A percentile compares a stretch with the other conserved stretches of the same genome.
phyloP scores from a whole-genome alignment of 768 basidiomycete species.

The Termitomyces sp. region DNA sequence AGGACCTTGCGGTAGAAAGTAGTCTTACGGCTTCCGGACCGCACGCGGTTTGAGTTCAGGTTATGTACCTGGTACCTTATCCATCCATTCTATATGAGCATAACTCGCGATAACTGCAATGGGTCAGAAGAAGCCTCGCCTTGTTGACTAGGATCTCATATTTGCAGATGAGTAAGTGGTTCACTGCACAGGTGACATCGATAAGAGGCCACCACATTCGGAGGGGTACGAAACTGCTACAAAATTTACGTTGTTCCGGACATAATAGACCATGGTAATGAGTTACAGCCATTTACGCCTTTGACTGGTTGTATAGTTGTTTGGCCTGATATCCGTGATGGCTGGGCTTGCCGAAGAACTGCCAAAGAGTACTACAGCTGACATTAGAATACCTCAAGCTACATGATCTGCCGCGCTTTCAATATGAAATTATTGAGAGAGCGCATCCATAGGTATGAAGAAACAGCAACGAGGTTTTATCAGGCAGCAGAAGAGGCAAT shows the following conservation, averaged over 20 bases:
- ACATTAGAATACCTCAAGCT: no score
- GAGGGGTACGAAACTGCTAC: background rate
- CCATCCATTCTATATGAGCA: background rate
- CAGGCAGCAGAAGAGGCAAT: no score
- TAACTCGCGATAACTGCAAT: background rate
- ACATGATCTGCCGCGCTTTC: no score
- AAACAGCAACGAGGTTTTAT: no score
- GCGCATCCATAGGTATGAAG: no score
- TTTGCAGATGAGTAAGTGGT: background rate
- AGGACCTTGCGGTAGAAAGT: background rate
- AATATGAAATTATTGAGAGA: no score
- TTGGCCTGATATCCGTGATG: no score
- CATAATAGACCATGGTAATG: background rate
- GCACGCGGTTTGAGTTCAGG: background rate
- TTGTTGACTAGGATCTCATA: background rate
- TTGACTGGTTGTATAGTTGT: no score
- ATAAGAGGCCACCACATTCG: background rate
- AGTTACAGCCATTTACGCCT: no score
- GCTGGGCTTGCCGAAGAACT: no score
- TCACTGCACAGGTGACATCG: background rate
- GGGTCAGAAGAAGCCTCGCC: background rate
- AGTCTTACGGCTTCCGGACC: background rate
- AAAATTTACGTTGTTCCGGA: background rate
- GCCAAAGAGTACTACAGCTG: no score
- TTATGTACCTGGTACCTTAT: constrained; percentile 1